These are phyloP conservation scores for Lactarius tabidus DNA, from an alignment of 768 basidiomycete species.

Conservation along the genomic window DNA sequence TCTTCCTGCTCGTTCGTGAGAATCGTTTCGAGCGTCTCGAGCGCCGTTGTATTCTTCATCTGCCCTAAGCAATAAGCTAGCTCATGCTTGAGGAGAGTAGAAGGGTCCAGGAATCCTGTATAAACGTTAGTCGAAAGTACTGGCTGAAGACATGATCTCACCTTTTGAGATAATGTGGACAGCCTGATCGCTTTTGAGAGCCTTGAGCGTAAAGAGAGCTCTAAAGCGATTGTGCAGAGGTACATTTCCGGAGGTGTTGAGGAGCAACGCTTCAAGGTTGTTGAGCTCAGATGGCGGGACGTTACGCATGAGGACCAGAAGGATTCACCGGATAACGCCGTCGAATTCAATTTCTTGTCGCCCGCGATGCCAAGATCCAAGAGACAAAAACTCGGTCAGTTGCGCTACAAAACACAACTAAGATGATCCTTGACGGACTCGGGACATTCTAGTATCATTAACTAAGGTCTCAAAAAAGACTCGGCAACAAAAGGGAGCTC, in stretches of 20 bases:
- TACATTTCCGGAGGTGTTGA: slow-evolving; percentile 68
- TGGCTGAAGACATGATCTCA: slow-evolving; percentile 29
- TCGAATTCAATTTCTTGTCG: slow-evolving; percentile 27
- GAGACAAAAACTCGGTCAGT: slow-evolving; percentile 81
- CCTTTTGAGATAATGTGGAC: slow-evolving; percentile 85
- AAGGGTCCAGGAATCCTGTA: slow-evolving; percentile 79
- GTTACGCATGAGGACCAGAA: slow-evolving; percentile 17
- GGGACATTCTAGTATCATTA: slow-evolving; percentile 62
- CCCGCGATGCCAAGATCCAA: slow-evolving; percentile 80
- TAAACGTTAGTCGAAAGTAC: not conserved
- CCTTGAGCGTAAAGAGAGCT: slow-evolving; percentile 88
- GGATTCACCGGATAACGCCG: slow-evolving; percentile 10
- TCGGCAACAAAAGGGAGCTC: slow-evolving; percentile 79
- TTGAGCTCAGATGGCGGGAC: slow-evolving; percentile 53
- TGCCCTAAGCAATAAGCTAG: slow-evolving; percentile 97
- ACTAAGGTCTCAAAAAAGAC: slow-evolving; percentile 95
- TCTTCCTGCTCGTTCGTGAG: slow-evolving; percentile 68
- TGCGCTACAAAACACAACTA: slow-evolving; percentile 2
- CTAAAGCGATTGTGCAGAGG: slow-evolving; percentile 86
- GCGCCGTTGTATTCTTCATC: slow-evolving; percentile 66
- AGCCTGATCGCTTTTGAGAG: slow-evolving; percentile 72
- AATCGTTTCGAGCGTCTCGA: slow-evolving; percentile 75
- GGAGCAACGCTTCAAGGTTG: slow-evolving; percentile 67
- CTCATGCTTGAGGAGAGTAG: slow-evolving; percentile 93
- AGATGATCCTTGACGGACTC: slow-evolving; percentile 19